Percentiles rank a stretch among this genome's conserved stretches.
These are phyloP conservation scores for Casaregolazyma lundiana DNA, from an alignment of 1,139 yeast genomes.

Conservation along the genomic window DNA sequence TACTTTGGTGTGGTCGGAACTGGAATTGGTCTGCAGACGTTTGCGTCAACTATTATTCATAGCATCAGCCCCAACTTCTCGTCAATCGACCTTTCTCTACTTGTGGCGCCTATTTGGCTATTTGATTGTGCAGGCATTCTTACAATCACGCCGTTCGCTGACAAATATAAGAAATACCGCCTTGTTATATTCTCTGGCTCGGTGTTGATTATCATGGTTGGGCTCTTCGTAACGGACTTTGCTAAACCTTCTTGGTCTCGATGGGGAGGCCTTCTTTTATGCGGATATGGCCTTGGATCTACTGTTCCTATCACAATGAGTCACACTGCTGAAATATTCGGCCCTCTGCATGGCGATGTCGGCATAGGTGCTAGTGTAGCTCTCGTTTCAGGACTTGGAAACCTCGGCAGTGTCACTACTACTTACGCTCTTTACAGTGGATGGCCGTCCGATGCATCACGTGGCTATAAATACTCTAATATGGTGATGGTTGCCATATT, in stretches of 20 bases:
- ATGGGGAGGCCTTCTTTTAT: conserved; percentile 73
- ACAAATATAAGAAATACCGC: conserved; percentile 54
- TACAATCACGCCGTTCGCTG: conserved; percentile 74
- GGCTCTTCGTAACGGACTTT: conserved; percentile 70
- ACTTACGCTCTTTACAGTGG: conserved; percentile 82
- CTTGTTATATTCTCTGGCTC: conserved; percentile 59
- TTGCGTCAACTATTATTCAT: conserved; percentile 76
- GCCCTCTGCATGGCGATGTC: conserved; percentile 68
- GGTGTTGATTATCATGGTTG: conserved; percentile 63
- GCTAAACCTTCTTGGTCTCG: conserved; percentile 71
- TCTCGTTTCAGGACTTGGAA: conserved; percentile 78
- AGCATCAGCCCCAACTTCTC: conserved; percentile 59
- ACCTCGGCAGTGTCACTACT: conserved; percentile 78
- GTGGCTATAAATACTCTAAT: conserved; percentile 64
- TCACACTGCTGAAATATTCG: conserved; percentile 76
- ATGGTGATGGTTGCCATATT: conserved; percentile 79
- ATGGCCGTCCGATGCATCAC: conserved; percentile 71
- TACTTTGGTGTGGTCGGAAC: conserved; percentile 90
- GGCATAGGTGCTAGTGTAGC: conserved; percentile 85
- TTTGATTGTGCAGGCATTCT: conserved; percentile 79
- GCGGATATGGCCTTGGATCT: conserved; percentile 86
- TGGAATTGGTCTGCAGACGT: conserved; percentile 79
- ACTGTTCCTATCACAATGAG: conserved; percentile 90
- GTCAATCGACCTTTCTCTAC: conserved; percentile 65
- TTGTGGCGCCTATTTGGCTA: conserved; percentile 88